These are phyloP conservation scores for Ramichloridium luteum DNA, from an alignment of 2,329 filamentous ascomycete species.

Conservation along the genomic window DNA sequence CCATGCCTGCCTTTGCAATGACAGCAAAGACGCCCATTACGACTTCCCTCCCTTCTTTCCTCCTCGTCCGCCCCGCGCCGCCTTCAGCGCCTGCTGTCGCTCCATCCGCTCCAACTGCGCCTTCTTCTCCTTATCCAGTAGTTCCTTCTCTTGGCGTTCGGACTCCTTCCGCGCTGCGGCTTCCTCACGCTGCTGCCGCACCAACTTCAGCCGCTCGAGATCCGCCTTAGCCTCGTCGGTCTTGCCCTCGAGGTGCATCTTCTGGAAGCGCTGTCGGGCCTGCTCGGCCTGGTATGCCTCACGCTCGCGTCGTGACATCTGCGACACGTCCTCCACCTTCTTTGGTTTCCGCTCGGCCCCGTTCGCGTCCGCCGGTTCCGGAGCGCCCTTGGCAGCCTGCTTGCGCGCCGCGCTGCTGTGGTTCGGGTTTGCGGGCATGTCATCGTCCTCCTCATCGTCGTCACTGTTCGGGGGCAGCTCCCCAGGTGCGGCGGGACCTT, in stretches of 20 bases:
- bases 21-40: too few species aligned
- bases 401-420: constrained; percentile 57
- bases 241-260: constrained; percentile 87
- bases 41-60: constrained; percentile 33
- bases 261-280: constrained; percentile 81
- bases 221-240: constrained; percentile 91
- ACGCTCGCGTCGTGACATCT: constrained; percentile 55
- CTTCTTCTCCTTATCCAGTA: constrained; percentile 45
- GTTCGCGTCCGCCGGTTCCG: constrained; percentile 29
- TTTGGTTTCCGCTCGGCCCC: constrained; percentile 45
- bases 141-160: constrained; percentile 38
- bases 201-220: constrained; percentile 66
- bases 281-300: constrained; percentile 78
- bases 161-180: constrained; percentile 74
- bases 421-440: constrained; percentile 83
- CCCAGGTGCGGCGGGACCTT: constrained; percentile 62
- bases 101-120: constrained; percentile 37
- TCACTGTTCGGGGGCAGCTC: constrained; percentile 64
- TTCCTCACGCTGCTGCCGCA: constrained; percentile 74
- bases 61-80: constrained; percentile 29
- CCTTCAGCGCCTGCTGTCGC: constrained; percentile 32
- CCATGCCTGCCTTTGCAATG: too few species aligned
- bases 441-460: constrained; percentile 45
- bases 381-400: constrained; percentile 50
- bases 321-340: constrained; percentile 41